Conservation (phyloP, 2,329 filamentous ascomycete genomes). For the Cytospora leucostoma region DNA sequence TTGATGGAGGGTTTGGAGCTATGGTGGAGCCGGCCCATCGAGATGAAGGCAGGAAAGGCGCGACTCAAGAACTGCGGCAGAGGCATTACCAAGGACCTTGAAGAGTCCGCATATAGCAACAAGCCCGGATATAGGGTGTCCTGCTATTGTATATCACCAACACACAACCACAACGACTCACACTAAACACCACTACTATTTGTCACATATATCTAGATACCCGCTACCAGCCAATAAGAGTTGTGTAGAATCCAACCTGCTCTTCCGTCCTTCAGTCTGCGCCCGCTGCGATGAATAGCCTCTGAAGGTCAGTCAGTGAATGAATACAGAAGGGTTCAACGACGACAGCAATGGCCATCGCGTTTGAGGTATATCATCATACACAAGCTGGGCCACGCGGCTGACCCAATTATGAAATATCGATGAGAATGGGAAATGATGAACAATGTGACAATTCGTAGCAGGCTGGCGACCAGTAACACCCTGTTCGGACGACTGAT, state of each 20-base stretch:
- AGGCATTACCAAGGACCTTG: not conserved
- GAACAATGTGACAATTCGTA: not conserved
- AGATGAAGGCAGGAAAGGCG: not conserved
- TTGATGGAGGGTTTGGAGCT: no score
- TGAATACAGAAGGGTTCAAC: not conserved
- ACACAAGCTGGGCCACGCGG: no score
- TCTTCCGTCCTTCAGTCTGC: not conserved
- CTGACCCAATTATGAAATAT: no score
- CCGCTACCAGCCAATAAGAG: not conserved
- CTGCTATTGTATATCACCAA: not conserved
- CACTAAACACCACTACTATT: not conserved
- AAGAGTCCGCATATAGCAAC: not conserved
- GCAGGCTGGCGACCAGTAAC: no score
- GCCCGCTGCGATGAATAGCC: not conserved
- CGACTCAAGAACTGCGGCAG: no score
- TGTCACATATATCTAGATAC: not conserved
- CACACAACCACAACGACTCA: no score
- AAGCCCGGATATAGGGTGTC: not conserved
- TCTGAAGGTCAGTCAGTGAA: not conserved
- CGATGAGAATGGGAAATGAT: not conserved
- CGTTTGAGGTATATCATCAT: no score
- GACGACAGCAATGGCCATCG: not conserved
- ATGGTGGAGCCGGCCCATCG: no score
- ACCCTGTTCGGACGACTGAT: no score
- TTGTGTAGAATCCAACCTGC: not conserved